A percentile compares a stretch with the other conserved stretches of the same genome.
phyloP scores from a whole-genome alignment of 176 grass and related monocot genomes.

The Juncus inflexus region DNA sequence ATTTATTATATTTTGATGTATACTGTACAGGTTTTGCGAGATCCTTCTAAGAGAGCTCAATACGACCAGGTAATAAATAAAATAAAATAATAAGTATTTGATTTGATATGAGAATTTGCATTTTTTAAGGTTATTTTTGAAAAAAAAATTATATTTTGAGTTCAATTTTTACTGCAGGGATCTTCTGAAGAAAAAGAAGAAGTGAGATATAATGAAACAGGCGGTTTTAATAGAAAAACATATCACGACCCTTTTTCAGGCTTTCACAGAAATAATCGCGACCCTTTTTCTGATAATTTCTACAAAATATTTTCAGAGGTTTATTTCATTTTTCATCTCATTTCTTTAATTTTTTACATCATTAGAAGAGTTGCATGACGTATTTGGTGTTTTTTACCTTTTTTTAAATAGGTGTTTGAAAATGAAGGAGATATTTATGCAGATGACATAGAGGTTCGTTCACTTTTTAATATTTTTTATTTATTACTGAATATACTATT shows the following conservation, averaged over 20 bases:
- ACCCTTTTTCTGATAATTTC: slow-evolving; percentile 76
- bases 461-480: slow-evolving; percentile 25
- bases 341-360: not conserved
- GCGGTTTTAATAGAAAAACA: slow-evolving; percentile 39
- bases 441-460: slow-evolving; percentile 71
- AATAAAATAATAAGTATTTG: not conserved
- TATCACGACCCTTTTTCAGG: slow-evolving; percentile 68
- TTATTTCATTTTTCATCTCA: slow-evolving; percentile 14
- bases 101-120: not conserved
- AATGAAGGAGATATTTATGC: slow-evolving; percentile 51
- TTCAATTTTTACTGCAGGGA: slow-evolving; percentile 39
- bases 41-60: slow-evolving; percentile 67
- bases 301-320: slow-evolving; percentile 97
- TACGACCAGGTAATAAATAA: slow-evolving; percentile 70
- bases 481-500: not conserved
- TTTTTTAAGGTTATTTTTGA: not conserved
- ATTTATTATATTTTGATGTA: slow-evolving; percentile 11
- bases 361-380: too few species aligned
- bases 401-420: slow-evolving; percentile 69
- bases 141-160: slow-evolving; percentile 9
- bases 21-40: slow-evolving; percentile 58
- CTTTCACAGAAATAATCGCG: slow-evolving; percentile 45
- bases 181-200: slow-evolving; percentile 45
- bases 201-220: slow-evolving; percentile 28
- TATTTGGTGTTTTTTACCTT: slow-evolving; percentile 18